These are phyloP conservation scores for Colletotrichum zoysiae DNA, from an alignment of 2,329 filamentous ascomycete species.

Conservation along the genomic window DNA sequence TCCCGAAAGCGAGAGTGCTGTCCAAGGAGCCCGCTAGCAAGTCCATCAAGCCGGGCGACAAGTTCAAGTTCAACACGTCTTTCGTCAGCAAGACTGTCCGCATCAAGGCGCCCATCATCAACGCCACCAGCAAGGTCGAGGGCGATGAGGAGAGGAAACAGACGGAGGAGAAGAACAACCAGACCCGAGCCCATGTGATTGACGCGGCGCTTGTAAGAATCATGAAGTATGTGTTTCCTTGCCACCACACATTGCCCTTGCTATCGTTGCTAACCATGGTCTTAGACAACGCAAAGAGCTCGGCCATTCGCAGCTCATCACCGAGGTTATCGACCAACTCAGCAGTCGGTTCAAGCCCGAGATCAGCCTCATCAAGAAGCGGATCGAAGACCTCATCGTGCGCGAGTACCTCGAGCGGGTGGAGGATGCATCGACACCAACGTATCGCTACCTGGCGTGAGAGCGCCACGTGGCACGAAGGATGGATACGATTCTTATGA, in stretches of 20 bases:
- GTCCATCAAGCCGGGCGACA: constrained; percentile 80
- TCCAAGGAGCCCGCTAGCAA: constrained; percentile 85
- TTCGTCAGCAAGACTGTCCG: constrained; percentile 87
- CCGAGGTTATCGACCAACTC: constrained; percentile 79
- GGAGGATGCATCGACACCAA: constrained; percentile 73
- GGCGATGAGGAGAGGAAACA: constrained; percentile 75
- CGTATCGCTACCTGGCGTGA: constrained; percentile 80
- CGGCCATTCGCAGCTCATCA: constrained; percentile 75
- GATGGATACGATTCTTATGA: constrained; percentile 21
- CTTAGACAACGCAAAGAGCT: constrained; percentile 79
- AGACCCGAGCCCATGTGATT: constrained; percentile 77
- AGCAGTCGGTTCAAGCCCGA: constrained; percentile 80
- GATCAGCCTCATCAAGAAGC: constrained; percentile 81
- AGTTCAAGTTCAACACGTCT: constrained; percentile 83
- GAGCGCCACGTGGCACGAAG: not conserved
- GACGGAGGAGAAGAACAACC: constrained; percentile 82
- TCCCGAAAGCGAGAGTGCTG: constrained; percentile 85
- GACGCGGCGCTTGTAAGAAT: constrained; percentile 84
- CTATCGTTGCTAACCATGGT: constrained; percentile 46
- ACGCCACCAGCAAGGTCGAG: constrained; percentile 86
- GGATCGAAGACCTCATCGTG: constrained; percentile 82
- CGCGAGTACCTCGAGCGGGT: constrained; percentile 83
- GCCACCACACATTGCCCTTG: not conserved
- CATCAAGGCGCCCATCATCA: constrained; percentile 90
- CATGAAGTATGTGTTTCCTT: constrained; percentile 79